Evolutionary conservation across 208 protist species (phyloP), one percentile per base, ranked within the genome.

Genomic region (Porcisia hertigi): DNA sequence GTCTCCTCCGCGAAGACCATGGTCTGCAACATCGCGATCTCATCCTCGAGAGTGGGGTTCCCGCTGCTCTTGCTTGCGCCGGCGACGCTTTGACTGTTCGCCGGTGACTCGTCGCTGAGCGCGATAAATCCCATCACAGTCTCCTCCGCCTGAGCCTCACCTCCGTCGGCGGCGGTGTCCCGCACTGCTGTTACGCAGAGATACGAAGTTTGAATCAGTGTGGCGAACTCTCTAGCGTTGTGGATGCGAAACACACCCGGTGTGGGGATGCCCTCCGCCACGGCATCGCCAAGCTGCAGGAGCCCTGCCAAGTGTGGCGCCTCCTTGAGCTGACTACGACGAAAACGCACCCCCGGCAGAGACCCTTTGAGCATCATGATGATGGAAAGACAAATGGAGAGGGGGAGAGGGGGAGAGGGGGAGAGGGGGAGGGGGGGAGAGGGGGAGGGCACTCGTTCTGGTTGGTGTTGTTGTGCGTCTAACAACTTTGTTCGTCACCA

Each of bases 121-220:
- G 85, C 79, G 36, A 92, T 67, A 64, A 94, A 93, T 23, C 88
- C 88, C 7, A 87, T 65, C 63, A 92, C 76, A 25, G 63, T 63
- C 36, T 85, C 83, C 65, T 75, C 66, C 43, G 58, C 39, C 34
- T 57, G 47, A 30, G 16, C 18, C 18, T 11, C 57, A 12, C 23
- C 41, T 2, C n/a, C n/a, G 8, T 43, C 36, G 30, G 70, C 12
- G 39, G 30, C 39, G 30, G 54, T 11, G 58, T 52, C 59, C 12
- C 76, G 79, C 45, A 92, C 82, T 0, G 92, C 92, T 0, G 92
- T 92, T 36, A 96, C 76, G 69, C 77, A 88, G 7, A 94, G 71
- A 45, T 90, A 82, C 23, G 89, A 86, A 0, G 83, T 84, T 79
- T 96, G 87, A 77, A 96, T 96, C 1, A 91, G 65, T 11, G 80